A percentile compares a stretch with the other conserved stretches of the same genome.
These are phyloP conservation scores for Coemansia sp. DNA, from an alignment of 192 early-diverging fungal genomes.

Conservation along the genomic window DNA sequence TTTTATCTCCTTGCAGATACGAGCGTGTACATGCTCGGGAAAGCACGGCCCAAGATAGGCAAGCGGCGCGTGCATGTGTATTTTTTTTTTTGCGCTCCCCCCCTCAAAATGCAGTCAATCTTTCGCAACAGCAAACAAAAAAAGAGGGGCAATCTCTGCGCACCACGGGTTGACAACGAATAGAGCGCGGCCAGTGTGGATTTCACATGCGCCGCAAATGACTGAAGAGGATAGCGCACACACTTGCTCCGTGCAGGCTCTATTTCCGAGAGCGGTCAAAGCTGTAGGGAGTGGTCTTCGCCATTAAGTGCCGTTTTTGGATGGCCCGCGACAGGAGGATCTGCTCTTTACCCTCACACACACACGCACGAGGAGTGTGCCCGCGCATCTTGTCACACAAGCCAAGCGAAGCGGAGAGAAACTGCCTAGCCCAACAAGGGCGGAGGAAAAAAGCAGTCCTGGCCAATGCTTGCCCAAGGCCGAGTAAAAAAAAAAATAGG, in stretches of 20 bases:
- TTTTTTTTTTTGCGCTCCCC: background rate
- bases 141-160: background rate
- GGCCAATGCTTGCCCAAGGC: background rate
- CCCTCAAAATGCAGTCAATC: background rate
- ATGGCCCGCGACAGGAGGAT: background rate
- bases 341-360: background rate
- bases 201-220: slow-evolving; percentile 2
- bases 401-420: background rate
- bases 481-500: background rate
- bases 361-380: background rate
- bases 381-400: background rate
- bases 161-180: background rate
- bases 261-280: background rate
- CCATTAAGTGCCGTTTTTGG: background rate
- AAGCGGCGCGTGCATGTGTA: background rate
- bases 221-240: background rate
- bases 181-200: background rate
- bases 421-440: background rate
- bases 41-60: background rate
- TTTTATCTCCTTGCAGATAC: background rate
- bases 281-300: background rate
- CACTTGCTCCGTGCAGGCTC: background rate
- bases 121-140: background rate
- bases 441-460: slow-evolving; percentile 1
- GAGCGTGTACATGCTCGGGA: background rate